Conservation (phyloP, 352 stramenopile genomes). For the Pythium aquatile region DNA sequence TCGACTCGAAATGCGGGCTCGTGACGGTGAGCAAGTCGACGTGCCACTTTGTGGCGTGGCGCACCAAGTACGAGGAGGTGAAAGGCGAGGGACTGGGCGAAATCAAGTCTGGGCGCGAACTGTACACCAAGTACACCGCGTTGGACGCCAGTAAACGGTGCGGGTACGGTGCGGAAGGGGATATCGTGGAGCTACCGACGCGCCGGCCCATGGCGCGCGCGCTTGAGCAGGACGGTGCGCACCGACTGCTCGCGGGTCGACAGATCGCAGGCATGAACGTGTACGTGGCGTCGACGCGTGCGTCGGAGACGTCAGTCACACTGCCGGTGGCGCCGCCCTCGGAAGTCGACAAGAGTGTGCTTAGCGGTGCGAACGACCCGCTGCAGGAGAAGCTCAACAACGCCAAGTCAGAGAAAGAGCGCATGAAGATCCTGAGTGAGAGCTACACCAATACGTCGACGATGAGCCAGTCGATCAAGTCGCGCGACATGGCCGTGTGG, state of each 20-base stretch:
- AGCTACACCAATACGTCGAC: constrained; percentile 9
- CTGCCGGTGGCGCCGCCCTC: not conserved
- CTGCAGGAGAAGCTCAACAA: constrained; percentile 10
- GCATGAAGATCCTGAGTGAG: constrained; percentile 9
- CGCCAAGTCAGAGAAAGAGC: constrained; percentile 6
- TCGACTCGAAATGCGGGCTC: constrained; percentile 6
- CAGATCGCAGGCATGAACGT: constrained; percentile 4
- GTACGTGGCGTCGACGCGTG: not conserved
- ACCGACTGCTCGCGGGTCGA: too few relatives aligned
- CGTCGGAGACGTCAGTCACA: not conserved
- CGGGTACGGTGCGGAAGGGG: too few relatives aligned
- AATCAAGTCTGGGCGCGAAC: not conserved
- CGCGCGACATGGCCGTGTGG: constrained; percentile 13
- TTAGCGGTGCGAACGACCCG: not conserved
- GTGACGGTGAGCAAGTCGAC: not conserved
- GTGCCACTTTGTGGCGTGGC: constrained; percentile 8
- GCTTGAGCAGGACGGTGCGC: too few relatives aligned
- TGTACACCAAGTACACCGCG: not conserved
- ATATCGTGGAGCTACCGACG: too few relatives aligned
- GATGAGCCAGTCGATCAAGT: constrained; percentile 19
- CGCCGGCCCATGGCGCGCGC: too few relatives aligned
- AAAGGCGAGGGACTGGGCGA: not conserved
- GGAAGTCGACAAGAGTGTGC: not conserved
- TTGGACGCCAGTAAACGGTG: not conserved
- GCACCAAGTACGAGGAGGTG: not conserved